Evolutionary conservation across 2,329 filamentous ascomycete species (phyloP), one percentile per base, ranked within the genome.

Genomic region (Aspergillus ustus): DNA sequence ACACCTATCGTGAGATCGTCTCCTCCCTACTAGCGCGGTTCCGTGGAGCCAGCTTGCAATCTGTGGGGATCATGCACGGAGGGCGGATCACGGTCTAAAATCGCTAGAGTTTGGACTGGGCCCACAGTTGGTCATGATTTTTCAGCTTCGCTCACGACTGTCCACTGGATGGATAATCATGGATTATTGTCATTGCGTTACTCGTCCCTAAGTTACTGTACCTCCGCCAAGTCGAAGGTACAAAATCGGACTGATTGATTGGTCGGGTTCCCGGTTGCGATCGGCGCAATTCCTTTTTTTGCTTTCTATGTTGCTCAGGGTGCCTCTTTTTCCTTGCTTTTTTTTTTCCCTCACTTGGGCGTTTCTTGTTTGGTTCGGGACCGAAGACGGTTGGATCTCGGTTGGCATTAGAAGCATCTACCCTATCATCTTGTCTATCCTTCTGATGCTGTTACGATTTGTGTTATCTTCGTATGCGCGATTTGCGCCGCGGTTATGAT

Each of bases 1-100:
- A 77, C 59, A 64, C 70, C 11, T 77, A 78, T 60, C 70, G 76
- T 2, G 73, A 76, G 45, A 73, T 78, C 61, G 69, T 77, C 11
- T 68, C 72, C 4, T 74, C 71, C 6, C 63, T 76, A 7, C 61
- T 76, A 7, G 66, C 68, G 34, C 66, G 66, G 25, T 70, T 69
- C 43, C 65, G 68, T 7, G 62, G 68, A 8, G 63, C 71, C 28
- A 70, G 64, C 57, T 45, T 69, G n/a, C 66, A 68, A 50, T 59
- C 59, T 43, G 62, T 69, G 44, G 67, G 67, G 46, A 61, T 69
- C 17, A 66, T 69, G 62, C 70, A 67, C 55, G 63, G 65, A n/a
- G 68, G 62, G 9, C 62, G 62, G 25, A 67, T 72, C 25, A 55
- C 62, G n/a, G 67, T 70, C 50, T 71, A 53, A 61, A 13, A 25